Conservation (phyloP, 345 rosid species). For the Citrus reticulata region DNA sequence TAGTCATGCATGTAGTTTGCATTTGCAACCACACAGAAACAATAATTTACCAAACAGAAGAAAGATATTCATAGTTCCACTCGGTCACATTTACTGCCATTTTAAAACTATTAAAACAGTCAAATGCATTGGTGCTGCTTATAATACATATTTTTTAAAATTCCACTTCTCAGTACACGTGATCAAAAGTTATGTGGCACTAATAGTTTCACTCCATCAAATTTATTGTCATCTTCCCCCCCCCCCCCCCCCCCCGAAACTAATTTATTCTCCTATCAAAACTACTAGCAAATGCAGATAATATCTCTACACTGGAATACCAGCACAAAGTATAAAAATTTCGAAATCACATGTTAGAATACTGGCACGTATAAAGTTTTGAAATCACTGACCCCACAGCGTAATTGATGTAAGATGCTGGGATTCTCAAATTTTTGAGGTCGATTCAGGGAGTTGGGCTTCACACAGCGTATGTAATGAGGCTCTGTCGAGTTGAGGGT, state of each 20-base stretch:
- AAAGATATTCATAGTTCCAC: background rate
- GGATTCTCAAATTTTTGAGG: constrained; percentile 87
- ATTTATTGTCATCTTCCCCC: no score
- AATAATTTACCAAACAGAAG: background rate
- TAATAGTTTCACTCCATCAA: background rate
- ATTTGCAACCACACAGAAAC: background rate
- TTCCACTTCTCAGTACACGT: background rate
- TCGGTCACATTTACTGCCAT: background rate
- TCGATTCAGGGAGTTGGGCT: constrained; percentile 86
- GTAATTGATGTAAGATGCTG: constrained; percentile 86
- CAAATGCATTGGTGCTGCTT: background rate
- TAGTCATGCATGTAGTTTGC: background rate
- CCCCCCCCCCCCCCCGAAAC: no score
- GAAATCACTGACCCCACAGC: constrained; percentile 85
- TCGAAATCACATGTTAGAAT: constrained; percentile 19
- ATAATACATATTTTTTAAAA: background rate
- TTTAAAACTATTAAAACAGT: background rate
- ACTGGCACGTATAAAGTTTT: background rate
- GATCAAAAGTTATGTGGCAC: background rate
- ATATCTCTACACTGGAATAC: background rate
- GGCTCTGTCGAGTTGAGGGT: constrained; percentile 91
- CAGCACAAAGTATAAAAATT: background rate
- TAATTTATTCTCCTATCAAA: background rate
- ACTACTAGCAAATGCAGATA: background rate
- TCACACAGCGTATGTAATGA: constrained; percentile 97